Evolutionary conservation across 1,139 yeast genomes (phyloP), one percentile per base, ranked within the genome.

Genomic region (Yamadazyma diddensiae): DNA sequence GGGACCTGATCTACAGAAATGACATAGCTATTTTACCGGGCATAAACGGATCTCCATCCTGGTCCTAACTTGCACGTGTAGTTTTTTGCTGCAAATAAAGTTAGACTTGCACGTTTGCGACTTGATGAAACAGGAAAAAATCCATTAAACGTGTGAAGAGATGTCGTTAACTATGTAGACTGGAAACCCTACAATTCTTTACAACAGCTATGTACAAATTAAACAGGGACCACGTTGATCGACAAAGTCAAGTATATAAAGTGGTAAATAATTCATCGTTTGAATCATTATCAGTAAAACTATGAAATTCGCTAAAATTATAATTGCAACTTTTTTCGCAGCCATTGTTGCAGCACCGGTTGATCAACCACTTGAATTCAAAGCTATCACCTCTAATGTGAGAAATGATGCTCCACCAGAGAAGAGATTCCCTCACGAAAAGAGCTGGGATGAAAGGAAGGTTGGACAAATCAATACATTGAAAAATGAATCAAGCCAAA

Each of bases 381-480:
- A 43, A 21, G 30, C 42, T 8, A 36, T 45, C 12, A 46, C 58
- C n/a, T 54, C 54, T 24, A 59, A 59, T 31, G 57, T 59, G 3
- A 45, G 64, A 30, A 46, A 39, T 21, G 57, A 49, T 21, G 29
- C 35, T 14, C 15, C 24, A 8, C 11, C 52, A 9, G 31, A 28
- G 7, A 40, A 42, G 6, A 38, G 57, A 25, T 47, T 47, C 28
- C 44, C 48, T 6, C 51, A 50, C 26, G 65, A 59, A 39, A 31
- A 38, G 15, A 44, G 53, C 3, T 57, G 63, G 63, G 20, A 38
- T 3, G 40, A 46, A 25, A 46, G 55, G 39, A 52, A 39, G 33
- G 46, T 29, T 9, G 52, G 49, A 11, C 57, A 49, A 14, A 42
- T 47, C 23, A 31, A 48, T 26, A 28, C 42, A 10, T 36, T 44